Conservation (phyloP, 495 filamentous ascomycete species). For the Penicillium argentinense region DNA sequence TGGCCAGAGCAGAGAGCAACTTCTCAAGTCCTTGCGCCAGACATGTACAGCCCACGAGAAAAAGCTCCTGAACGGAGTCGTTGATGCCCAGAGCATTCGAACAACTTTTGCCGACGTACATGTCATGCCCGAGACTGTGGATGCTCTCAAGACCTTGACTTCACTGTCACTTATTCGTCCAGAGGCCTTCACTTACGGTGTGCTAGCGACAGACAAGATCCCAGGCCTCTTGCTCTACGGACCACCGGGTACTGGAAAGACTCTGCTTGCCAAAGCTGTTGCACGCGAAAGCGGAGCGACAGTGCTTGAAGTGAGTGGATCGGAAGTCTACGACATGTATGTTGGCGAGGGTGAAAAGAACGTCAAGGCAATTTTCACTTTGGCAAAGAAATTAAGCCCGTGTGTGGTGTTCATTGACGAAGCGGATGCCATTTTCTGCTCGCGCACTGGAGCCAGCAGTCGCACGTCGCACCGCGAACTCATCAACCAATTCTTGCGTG, state of each 20-base stretch:
- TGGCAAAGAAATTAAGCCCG: conserved; percentile 90
- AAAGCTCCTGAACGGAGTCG: conserved; percentile 74
- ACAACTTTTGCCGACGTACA: conserved; percentile 86
- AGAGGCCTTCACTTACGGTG: conserved; percentile 94
- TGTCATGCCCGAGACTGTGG: conserved; percentile 77
- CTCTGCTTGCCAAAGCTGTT: conserved; percentile 90
- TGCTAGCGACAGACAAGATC: conserved; percentile 87
- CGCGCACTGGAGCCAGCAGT: conserved; percentile 57
- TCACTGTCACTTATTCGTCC: conserved; percentile 84
- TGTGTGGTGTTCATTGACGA: conserved; percentile 97
- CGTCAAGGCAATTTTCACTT: conserved; percentile 84
- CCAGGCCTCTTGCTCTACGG: conserved; percentile 90
- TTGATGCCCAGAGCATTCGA: conserved; percentile 75
- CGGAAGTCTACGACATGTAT: conserved; percentile 91
- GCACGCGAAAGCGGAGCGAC: conserved; percentile 92
- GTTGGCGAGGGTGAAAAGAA: conserved; percentile 98
- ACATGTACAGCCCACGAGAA: conserved; percentile 74
- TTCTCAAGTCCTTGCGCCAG: conserved; percentile 46
- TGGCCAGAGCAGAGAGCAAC: conserved; percentile 34
- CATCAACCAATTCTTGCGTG: conserved; percentile 96
- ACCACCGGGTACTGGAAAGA: conserved; percentile 95
- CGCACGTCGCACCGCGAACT: conserved; percentile 78
- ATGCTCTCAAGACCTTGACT: conserved; percentile 85
- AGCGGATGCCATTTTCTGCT: conserved; percentile 86
- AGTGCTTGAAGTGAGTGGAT: conserved; percentile 70